Evolutionary conservation across 2,329 filamentous ascomycete species (phyloP).

Genomic region (Raffaelea deltoideospora): DNA sequence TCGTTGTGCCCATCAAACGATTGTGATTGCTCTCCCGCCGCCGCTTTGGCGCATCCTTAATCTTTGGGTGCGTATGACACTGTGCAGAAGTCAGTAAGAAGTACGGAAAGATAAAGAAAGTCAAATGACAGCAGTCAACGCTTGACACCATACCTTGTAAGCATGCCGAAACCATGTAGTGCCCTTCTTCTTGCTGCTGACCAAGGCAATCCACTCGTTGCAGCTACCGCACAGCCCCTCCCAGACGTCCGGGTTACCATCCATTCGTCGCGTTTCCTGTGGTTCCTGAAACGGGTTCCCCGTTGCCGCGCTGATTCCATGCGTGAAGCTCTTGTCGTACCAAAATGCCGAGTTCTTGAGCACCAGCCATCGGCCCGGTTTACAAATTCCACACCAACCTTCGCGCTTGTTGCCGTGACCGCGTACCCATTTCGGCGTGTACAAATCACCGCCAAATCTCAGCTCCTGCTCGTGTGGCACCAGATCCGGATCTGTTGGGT

Average conservation of each 20-base stretch:
- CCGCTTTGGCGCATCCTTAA: constrained; percentile 56
- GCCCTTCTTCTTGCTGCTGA: constrained; percentile 83
- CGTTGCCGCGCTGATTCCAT: constrained; percentile 71
- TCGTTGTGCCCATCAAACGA: constrained; percentile 21
- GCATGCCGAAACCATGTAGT: constrained; percentile 84
- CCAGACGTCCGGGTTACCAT: constrained; percentile 69
- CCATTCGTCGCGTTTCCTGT: constrained; percentile 58
- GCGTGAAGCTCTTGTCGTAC: constrained; percentile 86
- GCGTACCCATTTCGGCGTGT: constrained; percentile 71
- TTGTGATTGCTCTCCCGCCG: constrained; percentile 45
- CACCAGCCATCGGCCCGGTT: constrained; percentile 71
- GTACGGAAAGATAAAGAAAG: no score
- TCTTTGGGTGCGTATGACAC: constrained; percentile 59
- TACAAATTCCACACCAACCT: constrained; percentile 82
- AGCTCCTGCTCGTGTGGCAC: constrained; percentile 65
- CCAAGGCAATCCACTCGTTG: constrained; percentile 65
- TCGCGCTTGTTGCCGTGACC: constrained; percentile 79
- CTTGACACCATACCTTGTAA: constrained; percentile 59
- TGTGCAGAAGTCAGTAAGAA: no score
- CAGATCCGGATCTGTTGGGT: constrained; percentile 59
- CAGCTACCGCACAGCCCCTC: constrained; percentile 67
- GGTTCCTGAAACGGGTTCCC: constrained; percentile 67
- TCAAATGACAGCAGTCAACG: no score
- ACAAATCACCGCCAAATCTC: constrained; percentile 66
- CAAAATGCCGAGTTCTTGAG: constrained; percentile 85